A percentile compares a stretch with the other conserved stretches of the same genome.
Evolutionary conservation across 257 asterid genomes (phyloP).

Genomic region (Scutellaria baicalensis): DNA sequence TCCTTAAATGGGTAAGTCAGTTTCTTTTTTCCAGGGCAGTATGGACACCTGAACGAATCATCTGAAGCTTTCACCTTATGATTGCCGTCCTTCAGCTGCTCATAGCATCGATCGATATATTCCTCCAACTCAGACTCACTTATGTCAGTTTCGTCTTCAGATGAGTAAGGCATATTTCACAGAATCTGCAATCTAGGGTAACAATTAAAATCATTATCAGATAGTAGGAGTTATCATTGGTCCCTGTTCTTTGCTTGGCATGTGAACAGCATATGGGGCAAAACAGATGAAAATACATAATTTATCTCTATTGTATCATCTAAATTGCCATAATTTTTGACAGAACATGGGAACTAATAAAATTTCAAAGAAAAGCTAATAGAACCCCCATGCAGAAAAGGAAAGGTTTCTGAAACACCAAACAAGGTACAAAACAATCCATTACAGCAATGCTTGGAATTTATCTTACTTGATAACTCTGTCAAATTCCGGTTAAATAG

Average conservation of each 20-base stretch:
- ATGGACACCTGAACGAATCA: constrained; percentile 41
- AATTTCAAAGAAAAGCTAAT: not conserved
- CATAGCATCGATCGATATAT: constrained; percentile 40
- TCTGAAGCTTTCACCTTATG: constrained; percentile 26
- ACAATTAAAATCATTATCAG: not conserved
- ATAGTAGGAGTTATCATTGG: not conserved
- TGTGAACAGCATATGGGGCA: not conserved
- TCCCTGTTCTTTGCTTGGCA: not conserved
- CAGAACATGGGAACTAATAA: not conserved
- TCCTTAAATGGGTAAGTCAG: constrained; percentile 35
- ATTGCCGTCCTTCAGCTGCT: constrained; percentile 27
- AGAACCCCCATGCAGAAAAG: not conserved
- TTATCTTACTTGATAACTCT: not conserved
- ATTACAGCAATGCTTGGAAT: not conserved
- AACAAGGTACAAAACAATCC: not conserved
- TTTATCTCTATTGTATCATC: not conserved
- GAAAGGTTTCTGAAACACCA: not conserved
- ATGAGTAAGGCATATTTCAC: constrained; percentile 40
- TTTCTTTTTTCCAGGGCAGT: constrained; percentile 61
- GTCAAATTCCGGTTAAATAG: too few relatives aligned
- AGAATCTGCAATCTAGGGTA: constrained; percentile 9
- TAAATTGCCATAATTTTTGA: not conserved
- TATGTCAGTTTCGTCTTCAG: constrained; percentile 58
- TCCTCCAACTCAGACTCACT: constrained; percentile 61
- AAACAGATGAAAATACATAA: not conserved